phyloP scores from a whole-genome alignment of 176 grass and related monocot species.

The Cenchrus americanus region DNA sequence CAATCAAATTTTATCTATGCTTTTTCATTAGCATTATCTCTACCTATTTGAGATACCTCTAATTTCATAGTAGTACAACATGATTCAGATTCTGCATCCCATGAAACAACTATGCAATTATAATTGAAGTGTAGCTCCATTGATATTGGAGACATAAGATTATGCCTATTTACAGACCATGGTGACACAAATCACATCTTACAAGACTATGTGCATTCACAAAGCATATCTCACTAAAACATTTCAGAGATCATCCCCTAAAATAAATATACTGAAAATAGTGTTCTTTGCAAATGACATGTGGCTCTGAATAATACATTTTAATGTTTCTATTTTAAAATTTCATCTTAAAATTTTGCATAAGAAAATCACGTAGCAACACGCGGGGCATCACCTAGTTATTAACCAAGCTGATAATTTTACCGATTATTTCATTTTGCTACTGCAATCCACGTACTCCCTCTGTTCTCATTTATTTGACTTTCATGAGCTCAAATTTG shows the following conservation, averaged over 20 bases:
- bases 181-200: background rate
- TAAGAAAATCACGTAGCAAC: no score
- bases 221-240: background rate
- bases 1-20: background rate
- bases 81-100: background rate
- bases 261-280: background rate
- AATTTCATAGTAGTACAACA: conserved; percentile 7
- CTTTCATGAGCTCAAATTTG: no score
- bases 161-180: background rate
- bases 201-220: background rate
- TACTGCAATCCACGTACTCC: no score
- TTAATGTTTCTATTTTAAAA: no score
- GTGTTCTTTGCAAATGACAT: background rate
- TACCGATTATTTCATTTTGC: no score
- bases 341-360: no score
- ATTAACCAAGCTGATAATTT: no score
- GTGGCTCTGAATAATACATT: background rate
- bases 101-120: background rate
- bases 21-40: background rate
- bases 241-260: background rate
- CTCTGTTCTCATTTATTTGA: no score
- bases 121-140: background rate
- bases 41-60: no score
- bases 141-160: background rate
- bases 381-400: no score